Evolutionary conservation across 2,329 filamentous ascomycete genomes (phyloP).

Genomic region (Neopestalotiopsis clavispora): DNA sequence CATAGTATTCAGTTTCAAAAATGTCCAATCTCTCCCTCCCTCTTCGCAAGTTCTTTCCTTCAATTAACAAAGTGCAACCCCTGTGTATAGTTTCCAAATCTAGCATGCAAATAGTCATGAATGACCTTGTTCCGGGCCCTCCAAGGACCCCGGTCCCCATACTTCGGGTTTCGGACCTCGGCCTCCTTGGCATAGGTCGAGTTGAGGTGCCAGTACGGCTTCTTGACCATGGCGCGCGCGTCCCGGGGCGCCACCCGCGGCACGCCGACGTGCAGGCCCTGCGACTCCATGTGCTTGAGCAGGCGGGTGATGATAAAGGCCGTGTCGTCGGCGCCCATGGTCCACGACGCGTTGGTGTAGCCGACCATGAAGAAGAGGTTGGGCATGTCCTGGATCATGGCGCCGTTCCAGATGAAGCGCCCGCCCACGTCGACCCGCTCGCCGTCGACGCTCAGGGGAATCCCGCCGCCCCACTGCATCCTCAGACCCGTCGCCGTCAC

Average conservation of each 20-base stretch:
- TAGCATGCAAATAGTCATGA: slow-evolving; percentile 8
- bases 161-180: slow-evolving; percentile 5
- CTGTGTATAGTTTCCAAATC: slow-evolving; percentile 10
- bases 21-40: neutral
- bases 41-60: neutral
- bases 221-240: neutral
- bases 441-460: slow-evolving; percentile 59
- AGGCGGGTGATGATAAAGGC: slow-evolving; percentile 54
- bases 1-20: too few relatives aligned
- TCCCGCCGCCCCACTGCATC: slow-evolving; percentile 60
- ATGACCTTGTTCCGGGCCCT: slow-evolving; percentile 1
- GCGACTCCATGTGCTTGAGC: slow-evolving; percentile 49
- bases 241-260: neutral
- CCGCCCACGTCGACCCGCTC: slow-evolving; percentile 49
- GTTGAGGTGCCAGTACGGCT: slow-evolving; percentile 8
- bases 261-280: neutral
- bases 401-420: slow-evolving; percentile 66
- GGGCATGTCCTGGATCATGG: slow-evolving; percentile 70
- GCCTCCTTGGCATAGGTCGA: slow-evolving; percentile 15
- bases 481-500: slow-evolving; percentile 72
- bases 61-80: slow-evolving; percentile 7
- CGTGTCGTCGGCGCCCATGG: slow-evolving; percentile 64
- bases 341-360: slow-evolving; percentile 72
- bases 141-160: slow-evolving; percentile 8
- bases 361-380: slow-evolving; percentile 67